These are phyloP conservation scores for Camellia sinensis DNA, from an alignment of 148 eudicot genomes.

Conservation along the genomic window DNA sequence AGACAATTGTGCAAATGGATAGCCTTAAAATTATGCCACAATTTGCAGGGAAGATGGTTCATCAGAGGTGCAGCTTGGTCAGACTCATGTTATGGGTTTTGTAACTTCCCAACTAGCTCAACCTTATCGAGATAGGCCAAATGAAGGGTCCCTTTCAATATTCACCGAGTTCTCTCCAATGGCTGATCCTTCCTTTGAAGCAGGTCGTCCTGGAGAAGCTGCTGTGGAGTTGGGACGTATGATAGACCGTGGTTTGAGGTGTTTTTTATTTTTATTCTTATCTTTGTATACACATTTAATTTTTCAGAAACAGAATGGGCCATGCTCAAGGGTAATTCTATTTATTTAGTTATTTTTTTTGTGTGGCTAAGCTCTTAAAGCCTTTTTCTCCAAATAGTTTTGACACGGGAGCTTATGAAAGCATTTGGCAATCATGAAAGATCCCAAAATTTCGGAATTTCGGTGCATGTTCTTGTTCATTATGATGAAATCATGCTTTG, in stretches of 20 bases:
- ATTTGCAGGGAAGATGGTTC: conserved; percentile 78
- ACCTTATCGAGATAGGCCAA: conserved; percentile 82
- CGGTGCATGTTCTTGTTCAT: background rate
- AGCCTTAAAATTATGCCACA: background rate
- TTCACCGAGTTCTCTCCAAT: conserved; percentile 89
- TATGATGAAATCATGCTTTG: background rate
- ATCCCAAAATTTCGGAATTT: background rate
- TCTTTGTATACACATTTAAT: too few relatives aligned
- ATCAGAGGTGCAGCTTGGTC: conserved; percentile 88
- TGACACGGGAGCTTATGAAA: conserved; percentile 12
- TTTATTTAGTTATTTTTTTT: too few relatives aligned
- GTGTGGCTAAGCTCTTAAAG: background rate
- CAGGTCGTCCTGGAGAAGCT: conserved; percentile 79
- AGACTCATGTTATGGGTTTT: conserved; percentile 80
- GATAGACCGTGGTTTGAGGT: conserved; percentile 94
- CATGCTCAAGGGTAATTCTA: too few relatives aligned
- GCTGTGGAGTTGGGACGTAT: conserved; percentile 90
- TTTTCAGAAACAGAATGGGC: too few relatives aligned
- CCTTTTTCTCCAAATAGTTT: background rate
- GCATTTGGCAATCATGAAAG: background rate
- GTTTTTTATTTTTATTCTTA: background rate
- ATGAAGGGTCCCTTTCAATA: conserved; percentile 80
- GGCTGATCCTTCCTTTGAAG: conserved; percentile 95
- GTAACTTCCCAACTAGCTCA: conserved; percentile 78
- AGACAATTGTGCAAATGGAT: background rate